phyloP scores from a whole-genome alignment of 495 filamentous ascomycete species.

The Coniosporium apollinis region DNA sequence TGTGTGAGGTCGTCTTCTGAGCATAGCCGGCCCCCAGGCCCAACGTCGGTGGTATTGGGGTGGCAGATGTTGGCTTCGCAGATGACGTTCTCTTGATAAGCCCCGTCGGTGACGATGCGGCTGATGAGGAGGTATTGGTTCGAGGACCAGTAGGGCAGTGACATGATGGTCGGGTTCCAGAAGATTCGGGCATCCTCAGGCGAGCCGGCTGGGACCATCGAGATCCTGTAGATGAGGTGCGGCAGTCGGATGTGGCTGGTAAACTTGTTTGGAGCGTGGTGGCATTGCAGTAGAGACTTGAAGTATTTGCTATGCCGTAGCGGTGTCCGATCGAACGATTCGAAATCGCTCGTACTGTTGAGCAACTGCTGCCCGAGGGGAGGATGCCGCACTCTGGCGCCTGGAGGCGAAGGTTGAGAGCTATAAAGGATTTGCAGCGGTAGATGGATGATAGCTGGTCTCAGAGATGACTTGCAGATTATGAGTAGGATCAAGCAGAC shows the following conservation, averaged over 20 bases:
- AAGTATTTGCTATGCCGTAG: conserved; percentile 9
- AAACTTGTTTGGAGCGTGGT: conserved; percentile 15
- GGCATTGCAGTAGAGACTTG: conserved; percentile 17
- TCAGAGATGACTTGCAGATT: conserved; percentile 13
- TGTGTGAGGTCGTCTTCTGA: conserved; percentile 17
- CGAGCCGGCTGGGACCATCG: conserved; percentile 15
- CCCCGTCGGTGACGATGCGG: conserved; percentile 22
- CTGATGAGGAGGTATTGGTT: conserved; percentile 26
- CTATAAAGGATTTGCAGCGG: conserved; percentile 11
- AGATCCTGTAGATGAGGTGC: conserved; percentile 22
- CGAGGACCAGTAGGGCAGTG: conserved; percentile 24
- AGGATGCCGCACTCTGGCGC: no score
- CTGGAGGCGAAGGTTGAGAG: conserved; percentile 14
- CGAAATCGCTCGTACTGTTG: conserved; percentile 9
- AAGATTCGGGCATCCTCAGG: conserved; percentile 14
- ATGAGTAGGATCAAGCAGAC: conserved; percentile 15
- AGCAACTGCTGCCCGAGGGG: no score
- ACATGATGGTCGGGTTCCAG: conserved; percentile 27
- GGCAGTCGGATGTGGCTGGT: conserved; percentile 21
- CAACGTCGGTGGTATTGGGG: neutral
- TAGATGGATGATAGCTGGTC: conserved; percentile 6
- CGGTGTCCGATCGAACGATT: neutral
- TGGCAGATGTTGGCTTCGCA: conserved; percentile 27
- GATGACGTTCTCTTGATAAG: conserved; percentile 24
- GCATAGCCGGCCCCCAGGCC: conserved; percentile 11